Evolutionary conservation across 2,329 filamentous ascomycete genomes (phyloP).

Genomic region (Penicillium hordei): DNA sequence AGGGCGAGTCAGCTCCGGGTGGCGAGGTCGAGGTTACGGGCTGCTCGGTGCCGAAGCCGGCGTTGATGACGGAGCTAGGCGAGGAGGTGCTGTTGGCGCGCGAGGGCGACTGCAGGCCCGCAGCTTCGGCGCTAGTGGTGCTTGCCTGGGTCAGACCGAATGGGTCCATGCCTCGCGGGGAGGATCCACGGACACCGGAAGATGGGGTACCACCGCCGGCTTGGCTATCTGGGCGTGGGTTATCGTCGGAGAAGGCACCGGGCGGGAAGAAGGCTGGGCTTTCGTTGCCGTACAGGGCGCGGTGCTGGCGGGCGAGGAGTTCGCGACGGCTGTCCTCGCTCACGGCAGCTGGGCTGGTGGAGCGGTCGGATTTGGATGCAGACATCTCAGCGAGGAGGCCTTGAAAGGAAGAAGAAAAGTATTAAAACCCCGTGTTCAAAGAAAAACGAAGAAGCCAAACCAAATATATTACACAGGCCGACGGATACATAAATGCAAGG

Average conservation of each 20-base stretch:
- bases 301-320: slow-evolving; percentile 92
- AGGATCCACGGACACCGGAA: slow-evolving; percentile 67
- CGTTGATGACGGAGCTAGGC: slow-evolving; percentile 53
- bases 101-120: slow-evolving; percentile 56
- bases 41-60: slow-evolving; percentile 58
- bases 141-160: slow-evolving; percentile 57
- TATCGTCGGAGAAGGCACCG: slow-evolving; percentile 67
- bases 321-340: slow-evolving; percentile 96
- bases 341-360: slow-evolving; percentile 80
- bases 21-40: slow-evolving; percentile 81
- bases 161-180: slow-evolving; percentile 76
- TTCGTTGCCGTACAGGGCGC: slow-evolving; percentile 81
- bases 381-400: slow-evolving; percentile 68
- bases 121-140: slow-evolving; percentile 39
- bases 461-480: slow-evolving; percentile 46
- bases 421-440: slow-evolving; percentile 45
- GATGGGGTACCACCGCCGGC: slow-evolving; percentile 61
- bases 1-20: slow-evolving; percentile 70
- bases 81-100: slow-evolving; percentile 84
- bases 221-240: slow-evolving; percentile 65
- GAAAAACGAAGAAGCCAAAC: slow-evolving; percentile 26
- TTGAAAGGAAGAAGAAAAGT: slow-evolving; percentile 44
- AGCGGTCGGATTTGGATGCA: slow-evolving; percentile 77
- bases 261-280: slow-evolving; percentile 67
- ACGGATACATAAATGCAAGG: slow-evolving; percentile 44